Evolutionary conservation across 2,329 filamentous ascomycete genomes (phyloP).

Genomic region (Xylariaceae sp.): DNA sequence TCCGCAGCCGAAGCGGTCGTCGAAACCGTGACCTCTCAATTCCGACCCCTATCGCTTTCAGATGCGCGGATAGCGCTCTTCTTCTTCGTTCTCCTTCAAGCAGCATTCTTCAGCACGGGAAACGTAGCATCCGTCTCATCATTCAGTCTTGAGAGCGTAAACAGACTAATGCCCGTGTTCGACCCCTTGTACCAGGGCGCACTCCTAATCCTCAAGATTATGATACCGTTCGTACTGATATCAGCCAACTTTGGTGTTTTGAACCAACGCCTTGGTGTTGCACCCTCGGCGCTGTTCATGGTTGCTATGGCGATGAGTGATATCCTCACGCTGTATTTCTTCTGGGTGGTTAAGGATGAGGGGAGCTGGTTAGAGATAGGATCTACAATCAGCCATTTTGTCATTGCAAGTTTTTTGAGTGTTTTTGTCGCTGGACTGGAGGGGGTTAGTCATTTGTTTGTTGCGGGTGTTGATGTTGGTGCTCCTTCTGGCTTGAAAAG

Average conservation of each 20-base stretch:
- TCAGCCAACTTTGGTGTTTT: conserved; percentile 93
- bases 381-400: conserved; percentile 92
- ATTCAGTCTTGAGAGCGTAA: conserved; percentile 89
- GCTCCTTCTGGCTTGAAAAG: conserved; percentile 15
- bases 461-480: conserved; percentile 72
- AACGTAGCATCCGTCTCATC: conserved; percentile 93
- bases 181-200: conserved; percentile 90
- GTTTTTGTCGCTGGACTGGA: conserved; percentile 90
- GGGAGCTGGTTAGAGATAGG: conserved; percentile 98
- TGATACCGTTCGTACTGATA: conserved; percentile 90
- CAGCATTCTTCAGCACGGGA: conserved; percentile 94
- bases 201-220: conserved; percentile 80
- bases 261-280: conserved; percentile 78
- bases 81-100: conserved; percentile 92
- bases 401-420: conserved; percentile 84
- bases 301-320: conserved; percentile 89
- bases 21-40: conserved; percentile 27
- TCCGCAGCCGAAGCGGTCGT: conserved; percentile 17
- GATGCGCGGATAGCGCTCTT: conserved; percentile 88
- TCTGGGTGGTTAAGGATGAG: conserved; percentile 95
- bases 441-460: conserved; percentile 78
- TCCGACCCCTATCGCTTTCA: conserved; percentile 71
- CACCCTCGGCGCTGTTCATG: conserved; percentile 90
- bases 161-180: conserved; percentile 84
- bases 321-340: conserved; percentile 90